Base-by-base conservation (phyloP, 768 basidiomycete species). In the Rhizopogon vulgaris region DNA sequence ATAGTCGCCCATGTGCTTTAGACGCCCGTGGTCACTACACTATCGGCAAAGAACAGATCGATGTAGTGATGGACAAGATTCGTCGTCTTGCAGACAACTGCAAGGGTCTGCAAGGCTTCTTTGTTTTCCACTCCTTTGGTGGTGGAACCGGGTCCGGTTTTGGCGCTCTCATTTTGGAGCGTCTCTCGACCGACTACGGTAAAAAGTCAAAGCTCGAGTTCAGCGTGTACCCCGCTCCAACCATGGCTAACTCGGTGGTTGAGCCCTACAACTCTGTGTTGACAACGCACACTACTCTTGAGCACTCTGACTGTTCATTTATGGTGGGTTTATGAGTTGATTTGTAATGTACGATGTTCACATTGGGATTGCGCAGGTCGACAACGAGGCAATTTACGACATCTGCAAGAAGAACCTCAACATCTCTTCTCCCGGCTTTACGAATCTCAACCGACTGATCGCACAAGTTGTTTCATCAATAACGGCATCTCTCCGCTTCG, bases 141-240 rank as follows among this genome's bases (percentile, higher is more conserved):
- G 95, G 95, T 65, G 95, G 95, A 72, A 98, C 95, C 57, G 95
- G 95, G 56, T 99, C 95, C 53, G 95, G 95, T 58, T 95, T 99
- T 67, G 95, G 95, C 63, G 94, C 95, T 48, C 83, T 98, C 59
- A 82, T 98, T 48, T 84, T 99, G 54, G 95, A 98, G 74, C 85
- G 90, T 59, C 84, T 99, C 48, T 94, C 94, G 15, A 88, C 87
- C 53, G 95, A 99, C 71, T 99, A 96, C 61, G 95, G 95, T 69
- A 99, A 97, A 75, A 99, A 97, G 75, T 94, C 90, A 51, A 97
- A 97, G 78, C 83, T 97, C 57, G 94, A 99, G 72, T 97, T 98
- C 78, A 88, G 90, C 59, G 92, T 96, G 39, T 96, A 95, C 73
- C 94, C 94, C 43, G 90, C 94, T 6, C 94, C 94, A 10, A 87